Base-by-base conservation (phyloP, 1,139 yeast genomes). In the Sugiyamaella paludigena region DNA sequence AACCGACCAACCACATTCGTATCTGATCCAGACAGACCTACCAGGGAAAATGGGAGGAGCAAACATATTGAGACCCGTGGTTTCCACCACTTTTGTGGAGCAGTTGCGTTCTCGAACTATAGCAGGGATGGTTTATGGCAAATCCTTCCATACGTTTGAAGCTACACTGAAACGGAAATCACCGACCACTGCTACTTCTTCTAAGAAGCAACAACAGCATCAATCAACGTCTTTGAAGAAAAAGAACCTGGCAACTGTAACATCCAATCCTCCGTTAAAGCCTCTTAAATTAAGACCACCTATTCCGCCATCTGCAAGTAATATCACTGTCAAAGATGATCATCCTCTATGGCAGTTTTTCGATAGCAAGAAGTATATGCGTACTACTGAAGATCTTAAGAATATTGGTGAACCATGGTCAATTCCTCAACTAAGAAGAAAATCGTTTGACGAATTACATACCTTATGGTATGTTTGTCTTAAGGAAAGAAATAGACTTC, bases 311-410 rank as follows among this genome's bases (percentile, higher is more conserved):
- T 79, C 91, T 1, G 84, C 80, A 51, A 74, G 76, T 56, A 87
- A 87, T 67, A 74, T 91, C 52, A 78, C 76, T 55, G 87, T 87
- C 28, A 78, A 83, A 19, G 94, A 85, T 11, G 86, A 86, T 64
- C 98, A 92, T 69, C 98, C 98, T 34, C 75, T 92, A 57, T 92
- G 97, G 97, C 94, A 87, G 60, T 92, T 92, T 67, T 92, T 92
- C 72, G 76, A 83, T 41, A 75, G 79, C 53, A 60, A 63, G 50
- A 72, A 76, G 58, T 80, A 82, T 56, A 71, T 84, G 55, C 77
- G 97, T 58, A 68, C 74, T 1, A 66, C 76, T 1, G 78, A 74
- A 4, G 91, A 85, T 19, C 63, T 88, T 36, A 74, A 74, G 45
- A 76, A 77, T 50, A 67, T 73, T 29, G 87, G 95, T 11, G 78